These are phyloP conservation scores for Onygenales sp. DNA, from an alignment of 2,329 filamentous ascomycete species.

Conservation along the genomic window DNA sequence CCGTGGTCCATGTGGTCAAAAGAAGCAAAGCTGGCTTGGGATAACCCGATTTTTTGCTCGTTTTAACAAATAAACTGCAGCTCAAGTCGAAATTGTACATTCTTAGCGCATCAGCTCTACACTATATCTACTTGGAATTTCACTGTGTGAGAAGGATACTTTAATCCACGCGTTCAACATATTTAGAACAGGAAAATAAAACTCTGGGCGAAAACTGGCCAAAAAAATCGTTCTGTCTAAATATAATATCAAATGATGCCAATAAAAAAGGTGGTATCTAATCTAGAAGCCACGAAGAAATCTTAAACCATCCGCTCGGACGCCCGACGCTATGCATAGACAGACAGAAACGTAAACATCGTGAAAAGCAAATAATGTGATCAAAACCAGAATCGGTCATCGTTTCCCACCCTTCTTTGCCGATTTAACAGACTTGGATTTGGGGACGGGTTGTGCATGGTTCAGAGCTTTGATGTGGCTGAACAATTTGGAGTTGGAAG, in stretches of 20 bases:
- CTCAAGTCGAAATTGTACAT: no score
- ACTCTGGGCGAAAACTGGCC: no score
- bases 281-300: no score
- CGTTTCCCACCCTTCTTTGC: conserved; percentile 3
- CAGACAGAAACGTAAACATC: neutral
- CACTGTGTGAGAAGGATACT: no score
- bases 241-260: no score
- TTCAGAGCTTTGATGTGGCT: conserved; percentile 57
- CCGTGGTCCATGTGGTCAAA: conserved; percentile 80
- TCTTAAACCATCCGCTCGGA: neutral
- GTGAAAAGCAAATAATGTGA: neutral
- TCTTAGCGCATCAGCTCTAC: no score
- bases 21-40: conserved; percentile 75
- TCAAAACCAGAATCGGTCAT: neutral
- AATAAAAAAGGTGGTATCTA: no score
- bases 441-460: conserved; percentile 49
- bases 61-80: neutral
- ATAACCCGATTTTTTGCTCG: conserved; percentile 21
- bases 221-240: no score
- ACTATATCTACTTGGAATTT: no score
- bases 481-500: conserved; percentile 63
- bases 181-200: no score
- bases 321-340: neutral
- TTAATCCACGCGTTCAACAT: no score
- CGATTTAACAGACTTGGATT: conserved; percentile 4